Evolutionary conservation across 2,329 filamentous ascomycete species (phyloP), one percentile per base, ranked within the genome.

Genomic region (Cucurbitaria berberidis): DNA sequence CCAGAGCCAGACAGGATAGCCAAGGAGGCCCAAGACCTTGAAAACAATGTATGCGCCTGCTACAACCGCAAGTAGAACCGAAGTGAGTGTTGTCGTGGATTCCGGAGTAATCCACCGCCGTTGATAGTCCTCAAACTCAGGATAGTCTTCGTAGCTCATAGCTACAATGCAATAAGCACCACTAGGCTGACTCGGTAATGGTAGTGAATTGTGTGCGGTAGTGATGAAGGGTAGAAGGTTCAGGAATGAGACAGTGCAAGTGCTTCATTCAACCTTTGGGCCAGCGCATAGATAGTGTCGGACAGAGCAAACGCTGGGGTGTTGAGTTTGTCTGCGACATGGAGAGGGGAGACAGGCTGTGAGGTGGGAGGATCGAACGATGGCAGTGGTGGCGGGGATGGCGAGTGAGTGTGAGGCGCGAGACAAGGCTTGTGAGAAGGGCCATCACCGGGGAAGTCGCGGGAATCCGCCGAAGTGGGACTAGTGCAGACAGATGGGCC

Each of bases 1-100:
- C 66, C 46, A 86, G 69, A 61, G 81, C 77, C 51, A 77, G 68
- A 64, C 61, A 0, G 72, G 71, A 48, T 57, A 71, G n/a, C 70
- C 69, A 6, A 67, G 53, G 15, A 66, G 48, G 4, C 72, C 69
- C 15, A 70, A 56, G 5, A 58, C 53, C 42, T 63, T 69, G 55
- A 66, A 68, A 36, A 76, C 41, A 18, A 68, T 48, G 63, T 70
- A 68, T 48, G 62, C 47, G 30, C 63, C 66, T 13, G 63, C 53
- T 30, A 70, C 29, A 8, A 58, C 40, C 3, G 62, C 59, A 9
- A 73, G 46, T 11, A 68, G 44, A 35, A 58, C 29, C 18, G 65
- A 60, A 18, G 57, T 55, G 41, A 58, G 54, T 11, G 57, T 48
- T 16, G 56, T 45, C 34, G 45, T 45, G 30, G 51, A 53, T 34